A percentile compares a stretch with the other conserved stretches of the same genome.
Conservation (phyloP, 2,329 filamentous ascomycete genomes). For the Monilinia aucupariae region DNA sequence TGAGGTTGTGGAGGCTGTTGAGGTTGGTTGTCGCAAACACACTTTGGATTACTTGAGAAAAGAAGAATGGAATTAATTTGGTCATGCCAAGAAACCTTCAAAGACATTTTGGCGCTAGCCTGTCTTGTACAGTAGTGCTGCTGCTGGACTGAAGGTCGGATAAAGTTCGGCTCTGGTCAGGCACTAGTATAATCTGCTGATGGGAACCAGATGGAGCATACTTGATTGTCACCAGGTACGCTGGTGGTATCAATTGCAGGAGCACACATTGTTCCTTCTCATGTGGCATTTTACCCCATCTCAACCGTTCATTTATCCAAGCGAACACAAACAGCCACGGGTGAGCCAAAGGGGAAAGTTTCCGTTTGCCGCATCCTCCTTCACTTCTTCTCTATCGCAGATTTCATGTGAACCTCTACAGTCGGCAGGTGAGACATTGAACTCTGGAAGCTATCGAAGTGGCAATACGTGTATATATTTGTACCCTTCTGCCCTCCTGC, state of each 20-base stretch:
- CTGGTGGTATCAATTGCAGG: no score
- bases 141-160: no score
- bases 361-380: no score
- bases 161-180: neutral
- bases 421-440: neutral
- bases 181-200: no score
- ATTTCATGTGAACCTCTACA: neutral
- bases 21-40: conserved; percentile 6
- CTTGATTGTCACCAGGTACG: no score
- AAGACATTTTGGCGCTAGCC: conserved; percentile 3
- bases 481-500: no score
- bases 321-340: no score
- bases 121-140: no score
- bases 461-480: neutral
- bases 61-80: conserved; percentile 10
- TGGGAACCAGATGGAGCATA: no score
- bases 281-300: neutral
- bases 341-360: neutral
- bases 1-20: no score
- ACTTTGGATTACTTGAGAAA: neutral
- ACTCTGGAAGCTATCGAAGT: neutral
- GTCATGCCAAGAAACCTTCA: conserved; percentile 5
- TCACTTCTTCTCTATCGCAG: no score
- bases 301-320: neutral
- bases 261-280: no score